A percentile compares a stretch with the other conserved stretches of the same genome.
Evolutionary conservation across 768 basidiomycete genomes (phyloP).

Genomic region (Auriscalpium vulgare): DNA sequence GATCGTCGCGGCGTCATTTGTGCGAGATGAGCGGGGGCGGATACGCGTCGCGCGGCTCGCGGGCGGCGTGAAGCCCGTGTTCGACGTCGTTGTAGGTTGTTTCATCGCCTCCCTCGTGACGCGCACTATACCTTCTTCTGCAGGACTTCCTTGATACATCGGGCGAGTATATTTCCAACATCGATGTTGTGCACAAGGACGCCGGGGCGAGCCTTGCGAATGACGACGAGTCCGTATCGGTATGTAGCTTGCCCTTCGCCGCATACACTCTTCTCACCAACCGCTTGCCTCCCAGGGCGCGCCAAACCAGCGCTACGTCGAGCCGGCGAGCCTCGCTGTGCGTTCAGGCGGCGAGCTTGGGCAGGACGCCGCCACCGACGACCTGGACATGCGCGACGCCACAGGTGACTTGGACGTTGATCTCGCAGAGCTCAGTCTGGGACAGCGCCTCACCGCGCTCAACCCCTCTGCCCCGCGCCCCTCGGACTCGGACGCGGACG

Average conservation of each 20-base stretch:
- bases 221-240: conserved; percentile 11
- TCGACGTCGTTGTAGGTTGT: conserved; percentile 49
- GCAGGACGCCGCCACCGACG: conserved; percentile 46
- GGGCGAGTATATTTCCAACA: conserved; percentile 44
- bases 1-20: conserved; percentile 41
- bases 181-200: conserved; percentile 33
- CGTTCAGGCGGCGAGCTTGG: conserved; percentile 59
- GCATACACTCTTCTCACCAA: not conserved
- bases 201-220: conserved; percentile 21
- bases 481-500: conserved; percentile 40
- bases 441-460: conserved; percentile 78
- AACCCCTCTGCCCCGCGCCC: conserved; percentile 39
- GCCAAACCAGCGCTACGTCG: conserved; percentile 60
- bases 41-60: conserved; percentile 47
- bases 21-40: conserved; percentile 30
- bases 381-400: conserved; percentile 37
- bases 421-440: conserved; percentile 85
- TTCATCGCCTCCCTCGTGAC: not conserved
- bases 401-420: conserved; percentile 76
- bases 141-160: conserved; percentile 49
- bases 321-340: conserved; percentile 52
- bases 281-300: conserved; percentile 24
- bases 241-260: not conserved
- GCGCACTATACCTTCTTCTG: conserved; percentile 2
- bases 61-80: conserved; percentile 50